These are phyloP conservation scores for Blastocystis sp. DNA, from an alignment of 352 stramenopile genomes.

Conservation along the genomic window DNA sequence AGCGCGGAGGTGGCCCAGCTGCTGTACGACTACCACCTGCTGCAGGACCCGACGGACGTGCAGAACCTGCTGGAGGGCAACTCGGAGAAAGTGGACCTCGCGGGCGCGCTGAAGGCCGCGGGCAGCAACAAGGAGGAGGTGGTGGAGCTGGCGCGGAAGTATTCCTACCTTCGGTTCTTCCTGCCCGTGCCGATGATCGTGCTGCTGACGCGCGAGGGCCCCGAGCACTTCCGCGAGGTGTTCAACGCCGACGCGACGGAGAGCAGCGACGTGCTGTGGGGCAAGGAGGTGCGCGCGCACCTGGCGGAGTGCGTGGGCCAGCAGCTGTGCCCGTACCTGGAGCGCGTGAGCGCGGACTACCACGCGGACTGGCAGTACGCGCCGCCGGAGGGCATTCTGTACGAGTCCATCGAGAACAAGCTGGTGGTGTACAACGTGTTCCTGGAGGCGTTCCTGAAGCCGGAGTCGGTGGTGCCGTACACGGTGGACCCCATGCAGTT, in stretches of 20 bases:
- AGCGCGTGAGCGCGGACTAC: background rate
- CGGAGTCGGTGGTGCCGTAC: background rate
- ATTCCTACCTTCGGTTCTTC: slow-evolving; percentile 47
- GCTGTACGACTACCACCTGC: background rate
- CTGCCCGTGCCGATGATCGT: slow-evolving; percentile 24
- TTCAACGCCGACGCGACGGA: slow-evolving; percentile 21
- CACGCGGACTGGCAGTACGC: background rate
- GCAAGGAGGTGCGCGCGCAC: background rate
- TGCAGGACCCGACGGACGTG: slow-evolving; percentile 26
- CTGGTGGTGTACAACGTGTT: slow-evolving; percentile 45
- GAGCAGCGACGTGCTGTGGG: slow-evolving; percentile 26
- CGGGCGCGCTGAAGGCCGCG: background rate
- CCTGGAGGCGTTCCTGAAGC: slow-evolving; percentile 47
- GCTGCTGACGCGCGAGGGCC: slow-evolving; percentile 28
- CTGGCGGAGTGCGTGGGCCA: background rate
- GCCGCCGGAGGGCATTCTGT: slow-evolving; percentile 9
- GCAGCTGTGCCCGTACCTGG: slow-evolving; percentile 8
- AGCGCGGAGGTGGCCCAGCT: background rate
- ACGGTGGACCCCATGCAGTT: slow-evolving; percentile 26
- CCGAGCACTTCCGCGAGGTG: slow-evolving; percentile 9
- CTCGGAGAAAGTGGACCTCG: background rate
- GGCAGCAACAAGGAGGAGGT: background rate
- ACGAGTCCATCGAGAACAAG: slow-evolving; percentile 41
- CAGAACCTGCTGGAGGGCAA: background rate
- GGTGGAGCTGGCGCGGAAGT: slow-evolving; percentile 13